A percentile compares a stretch with the other conserved stretches of the same genome.
These are phyloP conservation scores for Otatea glauca DNA, from an alignment of 176 grass and related monocot genomes.

Conservation along the genomic window DNA sequence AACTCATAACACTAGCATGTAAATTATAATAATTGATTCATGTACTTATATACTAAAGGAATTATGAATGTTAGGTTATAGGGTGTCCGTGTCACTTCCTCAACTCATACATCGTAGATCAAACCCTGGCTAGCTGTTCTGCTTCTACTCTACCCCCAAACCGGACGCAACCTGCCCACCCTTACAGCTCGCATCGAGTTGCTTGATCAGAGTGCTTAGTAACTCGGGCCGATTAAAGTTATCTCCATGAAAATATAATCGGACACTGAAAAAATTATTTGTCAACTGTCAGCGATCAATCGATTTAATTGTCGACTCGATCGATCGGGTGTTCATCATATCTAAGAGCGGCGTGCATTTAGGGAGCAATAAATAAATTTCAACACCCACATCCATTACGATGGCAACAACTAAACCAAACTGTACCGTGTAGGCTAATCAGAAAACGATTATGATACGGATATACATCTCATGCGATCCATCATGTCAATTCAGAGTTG, in stretches of 20 bases:
- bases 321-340: not conserved
- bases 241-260: not conserved
- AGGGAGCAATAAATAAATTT: not conserved
- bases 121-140: too few species aligned
- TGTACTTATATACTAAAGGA: too few species aligned
- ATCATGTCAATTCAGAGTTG: not conserved
- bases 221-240: not conserved
- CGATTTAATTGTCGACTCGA: not conserved
- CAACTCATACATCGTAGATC: too few species aligned
- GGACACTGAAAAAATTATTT: not conserved
- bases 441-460: constrained; percentile 11
- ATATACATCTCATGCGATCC: not conserved
- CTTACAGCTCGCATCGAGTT: not conserved
- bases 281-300: not conserved
- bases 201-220: not conserved
- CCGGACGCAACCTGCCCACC: not conserved
- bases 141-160: not conserved
- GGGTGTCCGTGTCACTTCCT: too few species aligned
- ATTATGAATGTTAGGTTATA: too few species aligned
- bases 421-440: not conserved
- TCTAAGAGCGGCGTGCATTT: not conserved
- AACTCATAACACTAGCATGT: too few species aligned
- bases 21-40: too few species aligned
- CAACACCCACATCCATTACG: not conserved
- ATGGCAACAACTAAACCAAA: constrained; percentile 13